phyloP scores from a whole-genome alignment of 345 rosid genomes.

The Populus alba region DNA sequence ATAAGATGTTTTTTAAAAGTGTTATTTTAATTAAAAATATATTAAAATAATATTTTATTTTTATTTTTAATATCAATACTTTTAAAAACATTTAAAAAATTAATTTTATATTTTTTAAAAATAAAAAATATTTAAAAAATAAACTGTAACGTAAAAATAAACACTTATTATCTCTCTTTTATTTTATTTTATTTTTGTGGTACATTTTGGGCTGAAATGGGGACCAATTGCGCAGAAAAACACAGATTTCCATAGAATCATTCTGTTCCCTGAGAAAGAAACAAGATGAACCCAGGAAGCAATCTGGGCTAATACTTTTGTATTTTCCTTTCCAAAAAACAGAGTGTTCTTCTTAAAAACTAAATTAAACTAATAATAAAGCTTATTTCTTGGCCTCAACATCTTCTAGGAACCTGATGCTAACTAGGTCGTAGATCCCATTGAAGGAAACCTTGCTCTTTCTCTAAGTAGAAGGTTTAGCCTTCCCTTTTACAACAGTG shows the following conservation, averaged over 20 bases:
- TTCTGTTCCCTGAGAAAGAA: conserved; percentile 24
- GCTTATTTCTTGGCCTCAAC: conserved; percentile 9
- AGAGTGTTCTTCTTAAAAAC: neutral
- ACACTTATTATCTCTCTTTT: no score
- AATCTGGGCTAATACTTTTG: neutral
- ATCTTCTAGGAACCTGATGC: neutral
- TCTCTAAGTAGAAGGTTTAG: conserved; percentile 30
- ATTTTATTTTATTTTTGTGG: no score
- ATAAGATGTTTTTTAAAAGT: no score
- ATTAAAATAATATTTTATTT: no score
- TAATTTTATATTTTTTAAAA: no score
- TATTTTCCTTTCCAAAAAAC: neutral
- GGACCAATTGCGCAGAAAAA: conserved; percentile 14
- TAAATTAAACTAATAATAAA: neutral
- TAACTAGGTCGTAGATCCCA: conserved; percentile 30
- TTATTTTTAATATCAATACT: no score
- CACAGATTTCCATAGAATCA: neutral
- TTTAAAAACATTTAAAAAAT: no score
- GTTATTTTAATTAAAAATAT: no score
- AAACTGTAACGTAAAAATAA: no score
- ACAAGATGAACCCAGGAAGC: conserved; percentile 10
- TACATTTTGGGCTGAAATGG: neutral
- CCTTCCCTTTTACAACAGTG: neutral
- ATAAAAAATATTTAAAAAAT: no score
- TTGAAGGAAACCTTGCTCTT: conserved; percentile 40